These are phyloP conservation scores for Trichoderma gamsii DNA, from an alignment of 495 filamentous ascomycete genomes.

Conservation along the genomic window DNA sequence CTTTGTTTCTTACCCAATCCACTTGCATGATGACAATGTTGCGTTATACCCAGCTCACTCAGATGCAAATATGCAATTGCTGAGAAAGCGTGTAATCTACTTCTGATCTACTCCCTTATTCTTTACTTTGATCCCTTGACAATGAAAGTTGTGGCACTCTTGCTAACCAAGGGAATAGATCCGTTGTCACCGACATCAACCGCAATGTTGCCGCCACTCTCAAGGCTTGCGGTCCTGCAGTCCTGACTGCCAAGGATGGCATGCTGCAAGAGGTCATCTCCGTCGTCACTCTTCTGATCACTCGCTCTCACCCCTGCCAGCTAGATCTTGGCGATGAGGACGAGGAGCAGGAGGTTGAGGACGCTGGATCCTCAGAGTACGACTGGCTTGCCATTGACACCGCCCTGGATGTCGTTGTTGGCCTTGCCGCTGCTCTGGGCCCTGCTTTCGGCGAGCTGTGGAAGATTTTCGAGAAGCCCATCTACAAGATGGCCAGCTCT, in stretches of 20 bases:
- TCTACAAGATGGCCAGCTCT: conserved; percentile 80
- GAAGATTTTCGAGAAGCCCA: conserved; percentile 86
- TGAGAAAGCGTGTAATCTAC: conserved; percentile 69
- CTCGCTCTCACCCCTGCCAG: conserved; percentile 86
- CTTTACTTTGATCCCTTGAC: conserved; percentile 13
- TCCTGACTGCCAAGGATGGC: conserved; percentile 63
- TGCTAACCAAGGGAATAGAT: conserved; percentile 48
- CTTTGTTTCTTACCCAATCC: conserved; percentile 19
- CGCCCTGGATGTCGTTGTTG: conserved; percentile 80
- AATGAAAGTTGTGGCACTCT: neutral
- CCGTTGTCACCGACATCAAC: conserved; percentile 91
- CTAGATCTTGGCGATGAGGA: conserved; percentile 77
- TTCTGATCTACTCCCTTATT: conserved; percentile 17
- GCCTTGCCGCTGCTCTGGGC: conserved; percentile 76
- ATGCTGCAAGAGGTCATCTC: conserved; percentile 52
- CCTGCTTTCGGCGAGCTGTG: conserved; percentile 75
- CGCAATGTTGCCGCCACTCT: conserved; percentile 88
- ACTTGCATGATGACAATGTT: conserved; percentile 70
- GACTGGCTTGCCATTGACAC: conserved; percentile 97
- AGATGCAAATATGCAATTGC: conserved; percentile 78
- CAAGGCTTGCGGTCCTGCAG: conserved; percentile 82
- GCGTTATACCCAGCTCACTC: conserved; percentile 99
- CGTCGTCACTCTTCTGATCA: conserved; percentile 70
- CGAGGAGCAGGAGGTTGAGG: conserved; percentile 58
- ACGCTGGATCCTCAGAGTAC: conserved; percentile 83